phyloP scores from a whole-genome alignment of 2,329 filamentous ascomycete genomes.

The Periconia digitata region DNA sequence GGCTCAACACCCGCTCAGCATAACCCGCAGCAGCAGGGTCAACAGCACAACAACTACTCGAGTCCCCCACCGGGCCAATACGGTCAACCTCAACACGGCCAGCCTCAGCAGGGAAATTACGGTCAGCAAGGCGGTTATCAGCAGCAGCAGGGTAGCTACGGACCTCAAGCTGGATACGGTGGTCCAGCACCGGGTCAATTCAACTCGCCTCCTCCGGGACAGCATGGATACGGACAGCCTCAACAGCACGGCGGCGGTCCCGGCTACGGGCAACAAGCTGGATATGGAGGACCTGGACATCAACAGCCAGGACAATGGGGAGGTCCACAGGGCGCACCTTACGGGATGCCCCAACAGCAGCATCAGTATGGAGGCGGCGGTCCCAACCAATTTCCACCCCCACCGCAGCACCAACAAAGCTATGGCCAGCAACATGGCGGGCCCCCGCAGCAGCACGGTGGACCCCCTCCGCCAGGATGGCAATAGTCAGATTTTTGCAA shows the following conservation, averaged over 20 bases:
- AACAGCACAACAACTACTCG: slow-evolving; percentile 11
- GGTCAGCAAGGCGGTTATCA: slow-evolving; percentile 11
- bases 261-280: slow-evolving; percentile 27
- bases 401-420: slow-evolving; percentile 11
- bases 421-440: slow-evolving; percentile 3
- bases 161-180: slow-evolving; percentile 6
- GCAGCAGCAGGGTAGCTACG: background rate
- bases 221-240: slow-evolving; percentile 1
- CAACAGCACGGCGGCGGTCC: slow-evolving; percentile 5
- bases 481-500: slow-evolving; percentile 1
- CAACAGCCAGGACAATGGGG: slow-evolving; percentile 16
- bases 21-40: background rate
- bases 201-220: slow-evolving; percentile 5
- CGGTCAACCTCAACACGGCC: slow-evolving; percentile 12
- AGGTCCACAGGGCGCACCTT: slow-evolving; percentile 19
- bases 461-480: slow-evolving; percentile 29
- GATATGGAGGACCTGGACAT: slow-evolving; percentile 31
- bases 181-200: slow-evolving; percentile 7
- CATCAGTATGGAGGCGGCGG: slow-evolving; percentile 29
- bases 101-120: slow-evolving; percentile 1
- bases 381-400: slow-evolving; percentile 14
- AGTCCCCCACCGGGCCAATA: slow-evolving; percentile 18
- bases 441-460: slow-evolving; percentile 4
- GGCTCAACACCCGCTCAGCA: slow-evolving; percentile 17
- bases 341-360: slow-evolving; percentile 30